A percentile compares a stretch with the other conserved stretches of the same genome.
These are phyloP conservation scores for Setaria italica DNA, from an alignment of 202 grass and related monocot species.

Conservation along the genomic window DNA sequence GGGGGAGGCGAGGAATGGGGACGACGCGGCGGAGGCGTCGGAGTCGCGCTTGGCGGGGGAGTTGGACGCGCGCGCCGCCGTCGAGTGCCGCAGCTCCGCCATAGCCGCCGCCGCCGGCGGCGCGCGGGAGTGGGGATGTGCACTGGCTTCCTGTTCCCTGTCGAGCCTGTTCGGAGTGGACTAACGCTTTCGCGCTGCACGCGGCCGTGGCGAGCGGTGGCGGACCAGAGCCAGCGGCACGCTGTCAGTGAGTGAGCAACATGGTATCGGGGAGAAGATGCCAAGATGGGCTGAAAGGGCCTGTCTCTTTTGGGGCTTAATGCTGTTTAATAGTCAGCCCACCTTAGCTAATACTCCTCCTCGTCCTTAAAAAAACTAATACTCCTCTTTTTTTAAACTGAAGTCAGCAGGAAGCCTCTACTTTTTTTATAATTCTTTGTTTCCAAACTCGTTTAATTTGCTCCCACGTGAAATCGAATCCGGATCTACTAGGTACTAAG, in stretches of 20 bases:
- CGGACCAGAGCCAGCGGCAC: not conserved
- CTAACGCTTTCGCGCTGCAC: slow-evolving; percentile 2
- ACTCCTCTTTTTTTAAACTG: too few relatives aligned
- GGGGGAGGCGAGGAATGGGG: slow-evolving; percentile 52
- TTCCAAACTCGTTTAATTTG: too few relatives aligned
- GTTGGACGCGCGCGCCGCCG: slow-evolving; percentile 53
- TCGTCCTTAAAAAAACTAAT: too few relatives aligned
- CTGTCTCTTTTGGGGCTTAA: slow-evolving; percentile 14
- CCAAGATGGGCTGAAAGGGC: not conserved
- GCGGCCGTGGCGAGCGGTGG: not conserved
- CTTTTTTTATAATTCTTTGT: too few relatives aligned
- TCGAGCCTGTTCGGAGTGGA: not conserved
- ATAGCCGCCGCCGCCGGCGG: slow-evolving; percentile 46
- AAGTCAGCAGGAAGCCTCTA: too few relatives aligned
- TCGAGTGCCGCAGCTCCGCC: slow-evolving; percentile 89
- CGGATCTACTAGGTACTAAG: too few relatives aligned
- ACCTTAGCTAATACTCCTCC: too few relatives aligned
- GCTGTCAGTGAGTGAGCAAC: not conserved
- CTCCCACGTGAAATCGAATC: too few relatives aligned
- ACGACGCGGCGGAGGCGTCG: slow-evolving; percentile 43
- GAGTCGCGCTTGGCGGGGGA: slow-evolving; percentile 73
- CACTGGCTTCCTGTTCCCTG: slow-evolving; percentile 30
- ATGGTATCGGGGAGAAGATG: not conserved
- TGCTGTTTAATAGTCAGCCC: not conserved
- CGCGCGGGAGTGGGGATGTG: slow-evolving; percentile 8